Evolutionary conservation across 352 stramenopile species (phyloP), one percentile per base, ranked within the genome.

Genomic region (Phytophthora sp.): DNA sequence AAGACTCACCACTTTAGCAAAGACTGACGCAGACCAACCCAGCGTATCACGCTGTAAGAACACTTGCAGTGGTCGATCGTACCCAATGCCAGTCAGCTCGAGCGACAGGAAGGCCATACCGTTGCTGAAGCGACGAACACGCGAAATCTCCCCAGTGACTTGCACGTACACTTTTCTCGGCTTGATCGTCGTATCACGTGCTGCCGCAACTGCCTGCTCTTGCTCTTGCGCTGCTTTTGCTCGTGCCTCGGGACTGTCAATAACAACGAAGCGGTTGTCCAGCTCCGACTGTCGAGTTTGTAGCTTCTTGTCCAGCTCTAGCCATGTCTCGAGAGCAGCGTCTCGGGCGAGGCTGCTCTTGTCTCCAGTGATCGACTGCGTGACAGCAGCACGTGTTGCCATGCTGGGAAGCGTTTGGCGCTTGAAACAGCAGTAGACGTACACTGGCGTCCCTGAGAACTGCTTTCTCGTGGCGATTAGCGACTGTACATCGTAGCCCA

Each of bases 81-180:
- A 58, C 1, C 54, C 57, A 46, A 3, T 71, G 3, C 60, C 53
- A 51, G 26, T 9, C 8, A 73, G 31, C 16, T 60, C 64, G 12
- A 84, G 59, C 7, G 75, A 81, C n/a, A 86, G 38, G 59, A 86
- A 84, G 12, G 75, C 59, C 58, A 82, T 77, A 12, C 78, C 78
- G 36, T 81, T 83, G 45, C 70, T 82, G 45, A 82, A 86, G 0
- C 63, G 64, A 45, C 75, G 73, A 30, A 84, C 52, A 30, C 71
- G 71, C 6, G 57, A 71, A 35, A 86, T 80, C 56, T 73, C 47
- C 15, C 73, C 78, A 5, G 56, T 63, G 2, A 73, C 58, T 61
- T 82, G 70, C 4, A 84, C 57, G 50, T 81, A 79, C 12, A 68
- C 55, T 58, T 60, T 62, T 23, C 42, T 23, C 2, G 39, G 18